Base-by-base conservation (phyloP, 495 filamentous ascomycete genomes). In the Neurospora hispaniola region DNA sequence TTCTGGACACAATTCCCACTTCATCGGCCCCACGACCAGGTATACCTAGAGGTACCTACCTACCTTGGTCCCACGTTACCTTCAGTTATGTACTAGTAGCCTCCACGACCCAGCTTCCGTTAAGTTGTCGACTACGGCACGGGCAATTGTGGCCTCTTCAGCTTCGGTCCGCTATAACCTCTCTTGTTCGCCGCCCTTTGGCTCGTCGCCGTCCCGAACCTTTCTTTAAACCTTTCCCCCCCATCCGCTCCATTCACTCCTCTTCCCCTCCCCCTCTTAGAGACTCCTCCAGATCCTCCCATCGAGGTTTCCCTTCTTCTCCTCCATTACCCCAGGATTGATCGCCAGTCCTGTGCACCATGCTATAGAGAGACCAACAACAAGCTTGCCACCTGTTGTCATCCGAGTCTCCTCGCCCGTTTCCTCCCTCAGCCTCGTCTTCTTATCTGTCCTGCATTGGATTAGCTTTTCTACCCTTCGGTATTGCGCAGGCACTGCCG, bases 61-160 rank as follows among this genome's bases (percentile, higher is more conserved):
- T 23, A 23, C 23, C 23, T 23, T 23, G 23, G 23, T 23, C 23
- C 54, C 27, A 66, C 54, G 54, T 27, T 31, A 31, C 27, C 27
- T 31, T 31, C 27, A 31, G 27, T 31, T 66, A 4, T 38, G 35
- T 38, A 38, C 35, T 38, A 38, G 35, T 38, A 66, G 54, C 31
- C 54, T 66, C 54, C 27, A 66, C 27, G 54, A 35, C 27, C 54
- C 54, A 66, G 54, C 54, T 66, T 66, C 35, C 23, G 1, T 23
- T 23, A 0, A 2, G 54, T 66, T 27, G 35, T 66, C 31, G 27
- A 62, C 54, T 23, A 31, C 54, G 54, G 54, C 54, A 66, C 54
- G 54, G 54, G 54, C 54, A 66, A 66, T 66, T 66, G 54, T 66
- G 54, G 54, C 54, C 54, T 66, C 54, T 66, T 66, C 54, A 66